Evolutionary conservation across 1,139 yeast species (phyloP), one percentile per base, ranked within the genome.

Genomic region (Pichia sp.): DNA sequence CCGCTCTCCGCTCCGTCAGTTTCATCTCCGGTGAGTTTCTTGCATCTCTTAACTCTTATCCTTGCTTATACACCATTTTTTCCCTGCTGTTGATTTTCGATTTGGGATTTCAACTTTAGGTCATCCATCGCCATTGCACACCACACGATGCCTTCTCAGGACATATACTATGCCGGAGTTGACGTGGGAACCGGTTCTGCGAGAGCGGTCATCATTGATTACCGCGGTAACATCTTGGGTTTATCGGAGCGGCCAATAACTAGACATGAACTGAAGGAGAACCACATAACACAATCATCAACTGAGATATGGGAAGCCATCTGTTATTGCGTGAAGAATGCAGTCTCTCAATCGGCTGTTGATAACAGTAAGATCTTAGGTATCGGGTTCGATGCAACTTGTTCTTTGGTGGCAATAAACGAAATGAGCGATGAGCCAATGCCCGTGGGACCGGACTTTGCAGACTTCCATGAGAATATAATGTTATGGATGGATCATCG

Each of bases 101-200:
- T n/a, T n/a, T n/a, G n/a, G n/a, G n/a, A n/a, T n/a, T n/a, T n/a
- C n/a, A n/a, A n/a, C n/a, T n/a, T n/a, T n/a, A n/a, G n/a, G n/a
- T n/a, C n/a, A n/a, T n/a, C n/a, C n/a, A n/a, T n/a, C n/a, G n/a
- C n/a, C n/a, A n/a, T n/a, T n/a, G n/a, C n/a, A n/a, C n/a, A n/a
- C n/a, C n/a, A n/a, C n/a, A n/a, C n/a, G n/a, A n/a, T n/a, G n/a
- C n/a, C n/a, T n/a, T n/a, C n/a, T n/a, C n/a, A n/a, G n/a, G 56
- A 57, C 3, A 65, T 74, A 12, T 81, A 76, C 59, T 87, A 80
- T 53, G 75, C 88, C 34, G 97, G 97, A 41, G 95, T 91, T 13
- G 98, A 91, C 56, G 97, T 91, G 24, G 98, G 98, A 19, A 88
- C 98, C 1, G 98, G 97, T 14, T 83, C 95, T 4, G 96, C 96